Evolutionary conservation across 1,139 yeast species (phyloP).

Genomic region (Meyerozyma guilliermondii): DNA sequence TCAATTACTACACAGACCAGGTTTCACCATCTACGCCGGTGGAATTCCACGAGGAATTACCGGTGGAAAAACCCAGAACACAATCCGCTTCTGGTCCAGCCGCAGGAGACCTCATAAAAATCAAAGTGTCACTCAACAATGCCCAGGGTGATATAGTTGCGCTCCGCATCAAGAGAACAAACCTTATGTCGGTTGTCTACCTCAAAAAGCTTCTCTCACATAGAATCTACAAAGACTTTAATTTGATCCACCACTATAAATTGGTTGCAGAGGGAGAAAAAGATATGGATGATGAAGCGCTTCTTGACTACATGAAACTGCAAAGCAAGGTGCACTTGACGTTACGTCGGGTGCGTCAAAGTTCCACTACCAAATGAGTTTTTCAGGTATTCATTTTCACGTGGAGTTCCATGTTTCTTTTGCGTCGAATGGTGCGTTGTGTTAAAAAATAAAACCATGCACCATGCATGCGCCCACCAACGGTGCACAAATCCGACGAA

Average conservation of each 20-base stretch:
- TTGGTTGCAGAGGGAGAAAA: constrained; percentile 13
- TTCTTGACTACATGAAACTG: constrained; percentile 20
- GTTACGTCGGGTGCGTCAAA: constrained; percentile 15
- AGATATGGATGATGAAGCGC: constrained; percentile 15
- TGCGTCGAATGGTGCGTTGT: neutral
- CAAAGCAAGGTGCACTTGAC: constrained; percentile 24
- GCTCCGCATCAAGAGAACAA: constrained; percentile 21
- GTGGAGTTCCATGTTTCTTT: neutral
- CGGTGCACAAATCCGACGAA: too few relatives aligned
- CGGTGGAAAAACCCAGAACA: neutral
- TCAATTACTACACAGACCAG: neutral
- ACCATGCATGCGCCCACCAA: neutral
- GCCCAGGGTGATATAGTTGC: constrained; percentile 30
- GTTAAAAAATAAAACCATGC: neutral
- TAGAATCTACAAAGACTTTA: constrained; percentile 31
- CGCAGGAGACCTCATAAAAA: constrained; percentile 20
- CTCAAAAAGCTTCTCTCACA: constrained; percentile 27
- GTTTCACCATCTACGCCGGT: constrained; percentile 1
- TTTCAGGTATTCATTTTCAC: too few relatives aligned
- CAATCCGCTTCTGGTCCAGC: neutral
- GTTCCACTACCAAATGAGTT: neutral
- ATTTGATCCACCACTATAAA: constrained; percentile 25
- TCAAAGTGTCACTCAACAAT: constrained; percentile 28
- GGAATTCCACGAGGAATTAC: neutral
- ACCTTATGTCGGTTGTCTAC: constrained; percentile 24